Base-by-base conservation (phyloP, 768 basidiomycete genomes). In the Suillus weaverae region DNA sequence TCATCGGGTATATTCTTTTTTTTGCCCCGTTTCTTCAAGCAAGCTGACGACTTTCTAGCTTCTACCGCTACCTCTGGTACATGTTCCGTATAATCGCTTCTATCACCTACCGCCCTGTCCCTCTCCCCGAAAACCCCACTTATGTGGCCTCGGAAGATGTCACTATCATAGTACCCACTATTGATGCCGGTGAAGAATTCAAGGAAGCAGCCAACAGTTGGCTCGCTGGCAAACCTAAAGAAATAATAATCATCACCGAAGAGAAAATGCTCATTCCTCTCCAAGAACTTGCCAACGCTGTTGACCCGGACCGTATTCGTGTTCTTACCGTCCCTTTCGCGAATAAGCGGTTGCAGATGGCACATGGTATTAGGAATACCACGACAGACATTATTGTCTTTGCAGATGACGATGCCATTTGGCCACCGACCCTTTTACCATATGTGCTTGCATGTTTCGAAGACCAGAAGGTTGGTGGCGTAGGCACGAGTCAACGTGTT, bases 111-210 rank as follows among this genome's bases (percentile, higher is more conserved):
- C 85, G 88, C 65, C 94, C 94, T n/a, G 87, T 97, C 54, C 94
- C 94, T 1, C 80, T 95, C 16, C 95, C 95, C 60, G 87, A 91
- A 80, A 90, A 94, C 74, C 94, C 95, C 1, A 96, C 94, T 26
- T 97, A 96, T 74, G 80, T 92, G 71, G 91, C 94, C 60, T 83
- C 86, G 1, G 95, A 97, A 74, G 95, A 97, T 81, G 95, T 97
- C 69, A 97, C 95, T 48, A 96, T 97, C 74, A 94, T 97, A 66
- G 95, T 97, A 3, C 95, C 95, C 44, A 97, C 94, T 66, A 96
- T 97, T 72, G 95, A 97, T 74, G 94, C 95, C 3, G 95, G 95
- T 59, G 94, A 95, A 77, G 94, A 95, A 77, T 95, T 96, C 83
- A 93, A 94, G 80, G 91, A 94, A 76, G 94, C 94, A 46, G 95